Evolutionary conservation across 2,329 filamentous ascomycete species (phyloP).

Genomic region (Geosmithia putterillii): DNA sequence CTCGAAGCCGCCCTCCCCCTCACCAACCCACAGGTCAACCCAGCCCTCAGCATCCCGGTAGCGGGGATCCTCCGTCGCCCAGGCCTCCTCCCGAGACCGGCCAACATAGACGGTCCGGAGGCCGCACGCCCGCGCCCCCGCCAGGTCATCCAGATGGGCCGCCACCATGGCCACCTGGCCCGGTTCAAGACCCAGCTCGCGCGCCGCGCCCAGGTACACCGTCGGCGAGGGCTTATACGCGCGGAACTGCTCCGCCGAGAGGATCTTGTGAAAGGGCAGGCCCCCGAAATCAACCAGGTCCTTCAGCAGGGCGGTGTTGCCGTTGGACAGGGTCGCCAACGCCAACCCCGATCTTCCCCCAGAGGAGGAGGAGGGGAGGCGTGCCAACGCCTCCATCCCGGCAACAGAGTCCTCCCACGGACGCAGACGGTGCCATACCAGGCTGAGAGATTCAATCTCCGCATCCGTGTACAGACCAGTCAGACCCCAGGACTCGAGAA

Average conservation of each 20-base stretch:
- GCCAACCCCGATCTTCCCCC: conserved; percentile 19
- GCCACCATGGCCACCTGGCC: conserved; percentile 65
- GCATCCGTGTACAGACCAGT: conserved; percentile 46
- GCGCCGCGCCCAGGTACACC: conserved; percentile 58
- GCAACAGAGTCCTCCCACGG: conserved; percentile 54
- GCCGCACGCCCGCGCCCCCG: conserved; percentile 51
- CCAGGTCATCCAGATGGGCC: conserved; percentile 58
- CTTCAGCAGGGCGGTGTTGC: conserved; percentile 51
- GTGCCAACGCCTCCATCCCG: conserved; percentile 41
- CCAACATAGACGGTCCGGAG: conserved; percentile 66
- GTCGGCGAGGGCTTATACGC: conserved; percentile 62
- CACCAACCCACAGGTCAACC: conserved; percentile 25
- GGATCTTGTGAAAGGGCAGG: conserved; percentile 49
- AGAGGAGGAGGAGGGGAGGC: conserved; percentile 6
- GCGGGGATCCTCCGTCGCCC: conserved; percentile 34
- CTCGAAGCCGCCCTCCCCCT: conserved; percentile 17
- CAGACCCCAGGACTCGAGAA: conserved; percentile 45
- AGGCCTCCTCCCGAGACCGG: conserved; percentile 52
- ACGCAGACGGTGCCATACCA: conserved; percentile 59
- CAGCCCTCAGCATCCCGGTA: conserved; percentile 34
- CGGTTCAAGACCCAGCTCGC: conserved; percentile 41
- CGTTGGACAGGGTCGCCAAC: conserved; percentile 63
- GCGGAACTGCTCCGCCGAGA: conserved; percentile 58
- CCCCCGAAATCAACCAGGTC: conserved; percentile 49
- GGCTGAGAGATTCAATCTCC: conserved; percentile 51